Conservation (phyloP, 352 stramenopile genomes). For the Phytophthora citrophthora region DNA sequence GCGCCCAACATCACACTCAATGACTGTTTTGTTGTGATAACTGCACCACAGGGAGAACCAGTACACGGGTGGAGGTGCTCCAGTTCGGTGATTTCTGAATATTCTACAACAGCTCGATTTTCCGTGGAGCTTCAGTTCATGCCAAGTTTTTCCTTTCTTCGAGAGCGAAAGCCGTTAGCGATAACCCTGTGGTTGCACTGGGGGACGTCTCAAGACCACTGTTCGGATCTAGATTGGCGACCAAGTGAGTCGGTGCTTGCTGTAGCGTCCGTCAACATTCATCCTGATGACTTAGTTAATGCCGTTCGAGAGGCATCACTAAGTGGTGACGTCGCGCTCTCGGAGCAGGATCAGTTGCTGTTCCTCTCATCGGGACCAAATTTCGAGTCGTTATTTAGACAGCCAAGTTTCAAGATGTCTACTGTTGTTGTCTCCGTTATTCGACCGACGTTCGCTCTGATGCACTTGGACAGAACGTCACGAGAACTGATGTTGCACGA, state of each 20-base stretch:
- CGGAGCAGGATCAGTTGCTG: slow-evolving; percentile 40
- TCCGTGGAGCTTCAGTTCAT: slow-evolving; percentile 34
- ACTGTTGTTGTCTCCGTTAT: slow-evolving; percentile 23
- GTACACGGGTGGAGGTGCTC: slow-evolving; percentile 28
- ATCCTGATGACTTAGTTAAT: slow-evolving; percentile 16
- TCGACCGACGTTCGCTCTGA: slow-evolving; percentile 46
- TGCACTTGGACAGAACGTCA: slow-evolving; percentile 25
- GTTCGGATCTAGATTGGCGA: neutral
- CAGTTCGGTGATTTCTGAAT: slow-evolving; percentile 28
- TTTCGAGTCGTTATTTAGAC: slow-evolving; percentile 28
- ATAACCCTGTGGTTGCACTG: slow-evolving; percentile 42
- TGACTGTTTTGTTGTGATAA: slow-evolving; percentile 39
- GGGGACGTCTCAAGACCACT: slow-evolving; percentile 5
- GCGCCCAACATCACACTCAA: slow-evolving; percentile 16
- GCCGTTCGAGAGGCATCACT: neutral
- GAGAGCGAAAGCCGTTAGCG: slow-evolving; percentile 22
- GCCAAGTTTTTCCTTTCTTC: slow-evolving; percentile 34
- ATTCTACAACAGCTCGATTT: slow-evolving; percentile 25
- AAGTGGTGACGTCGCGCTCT: neutral
- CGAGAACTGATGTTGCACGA: slow-evolving; percentile 34
- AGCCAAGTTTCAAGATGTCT: neutral
- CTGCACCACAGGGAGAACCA: slow-evolving; percentile 5
- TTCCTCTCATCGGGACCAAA: slow-evolving; percentile 55
- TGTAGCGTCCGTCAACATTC: slow-evolving; percentile 33
- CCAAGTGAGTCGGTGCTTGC: slow-evolving; percentile 15